Evolutionary conservation across 148 eudicot genomes (phyloP), one percentile per base, ranked within the genome.

Genomic region (Spergularia bocconei): DNA sequence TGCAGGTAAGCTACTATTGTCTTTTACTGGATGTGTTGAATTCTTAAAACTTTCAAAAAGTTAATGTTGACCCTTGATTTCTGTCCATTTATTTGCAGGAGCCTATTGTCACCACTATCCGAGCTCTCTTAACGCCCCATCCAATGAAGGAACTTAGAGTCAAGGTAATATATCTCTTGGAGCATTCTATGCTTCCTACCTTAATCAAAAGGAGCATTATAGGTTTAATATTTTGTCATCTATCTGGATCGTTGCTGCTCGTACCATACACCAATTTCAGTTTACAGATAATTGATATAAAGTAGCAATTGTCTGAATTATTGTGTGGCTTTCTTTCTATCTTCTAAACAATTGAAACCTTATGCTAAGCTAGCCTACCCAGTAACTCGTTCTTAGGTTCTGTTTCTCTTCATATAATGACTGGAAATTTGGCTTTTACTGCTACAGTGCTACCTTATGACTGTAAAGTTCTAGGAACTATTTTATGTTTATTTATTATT

Each of bases 61-160:
- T 54, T 25, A 9, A 9, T 9, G 8, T 44, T 44, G 48, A 44
- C 48, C 33, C 52, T 1, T 52, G n/a, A n/a, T 4, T 51, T 61
- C 60, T 29, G 54, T 17, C 13, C 47, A 39, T 68, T 21, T 60
- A 55, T 15, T 77, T 85, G 52, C 75, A 94, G 97, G 97, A 89
- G 36, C 98, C 98, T 70, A 91, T 94, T 72, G 87, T 84, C 74
- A 88, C 98, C 39, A 78, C 88, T 66, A 91, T 93, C 51, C 88
- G 98, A 80, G 95, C 98, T 70, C 85, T 94, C 65, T 76, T 94
- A 69, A 94, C 93, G 47, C 97, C 97, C 48, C 98, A 94, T 86
- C 98, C 98, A 29, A 94, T 91, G 97, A 94, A 91, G 81, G 98
- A 94, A 77, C 89, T 94, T 63, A 86, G 97, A 75, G 89, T 94